Percentiles rank a stretch among this genome's conserved stretches.
phyloP scores from a whole-genome alignment of 768 basidiomycete species.

The Sporobolomyces roseus region DNA sequence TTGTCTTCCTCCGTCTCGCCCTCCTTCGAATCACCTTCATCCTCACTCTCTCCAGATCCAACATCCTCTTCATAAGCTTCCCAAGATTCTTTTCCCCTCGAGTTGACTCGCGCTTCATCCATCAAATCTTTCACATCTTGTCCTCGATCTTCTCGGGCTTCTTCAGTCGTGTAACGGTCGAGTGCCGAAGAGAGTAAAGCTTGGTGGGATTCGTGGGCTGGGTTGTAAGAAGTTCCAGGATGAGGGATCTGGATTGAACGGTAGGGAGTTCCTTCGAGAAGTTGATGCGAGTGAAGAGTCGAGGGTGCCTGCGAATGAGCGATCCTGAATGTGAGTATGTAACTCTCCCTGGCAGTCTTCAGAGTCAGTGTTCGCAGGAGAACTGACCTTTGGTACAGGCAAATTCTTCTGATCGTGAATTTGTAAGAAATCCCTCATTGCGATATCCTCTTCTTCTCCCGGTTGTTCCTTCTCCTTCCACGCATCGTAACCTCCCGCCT shows the following conservation, averaged over 20 bases:
- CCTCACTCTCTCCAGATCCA: constrained; percentile 39
- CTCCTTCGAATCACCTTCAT: constrained; percentile 29
- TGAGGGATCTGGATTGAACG: constrained; percentile 42
- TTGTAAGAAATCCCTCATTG: constrained; percentile 8
- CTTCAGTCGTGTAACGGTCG: constrained; percentile 34
- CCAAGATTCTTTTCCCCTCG: constrained; percentile 27
- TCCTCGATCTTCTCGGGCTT: constrained; percentile 35
- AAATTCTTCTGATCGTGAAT: neutral
- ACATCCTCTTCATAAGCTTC: constrained; percentile 42
- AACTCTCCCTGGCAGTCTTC: too few species aligned
- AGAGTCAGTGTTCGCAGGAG: neutral
- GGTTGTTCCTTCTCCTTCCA: constrained; percentile 35
- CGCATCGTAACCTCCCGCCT: constrained; percentile 39
- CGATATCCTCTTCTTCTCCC: constrained; percentile 11
- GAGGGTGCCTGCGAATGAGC: constrained; percentile 27
- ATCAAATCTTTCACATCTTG: constrained; percentile 28
- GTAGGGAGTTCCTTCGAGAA: constrained; percentile 14
- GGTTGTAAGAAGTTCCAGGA: constrained; percentile 44
- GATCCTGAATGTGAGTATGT: neutral
- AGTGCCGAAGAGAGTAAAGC: constrained; percentile 34
- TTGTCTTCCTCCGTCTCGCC: constrained; percentile 3
- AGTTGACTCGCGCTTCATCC: constrained; percentile 11
- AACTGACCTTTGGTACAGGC: constrained; percentile 27
- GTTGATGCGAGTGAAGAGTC: constrained; percentile 28
- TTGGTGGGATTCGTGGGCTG: constrained; percentile 39